Conservation (phyloP, 179 eudicot species). For the Silene noctiflora region DNA sequence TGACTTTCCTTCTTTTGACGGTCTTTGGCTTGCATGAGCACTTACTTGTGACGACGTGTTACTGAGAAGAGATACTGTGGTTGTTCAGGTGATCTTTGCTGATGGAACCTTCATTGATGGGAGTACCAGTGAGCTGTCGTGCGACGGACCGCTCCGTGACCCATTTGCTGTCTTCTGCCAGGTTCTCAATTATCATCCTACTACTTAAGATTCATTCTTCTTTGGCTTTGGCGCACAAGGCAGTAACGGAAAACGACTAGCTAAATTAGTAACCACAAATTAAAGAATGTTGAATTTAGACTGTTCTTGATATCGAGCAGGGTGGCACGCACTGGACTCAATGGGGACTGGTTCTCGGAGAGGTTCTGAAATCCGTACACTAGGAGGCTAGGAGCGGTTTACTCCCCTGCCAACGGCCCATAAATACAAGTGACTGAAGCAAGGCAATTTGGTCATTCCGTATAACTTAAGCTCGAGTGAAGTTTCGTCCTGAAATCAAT, state of each 20-base stretch:
- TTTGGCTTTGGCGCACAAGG: no score
- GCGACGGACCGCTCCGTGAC: conserved; percentile 93
- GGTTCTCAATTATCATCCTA: conserved; percentile 39
- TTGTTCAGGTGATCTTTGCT: conserved; percentile 78
- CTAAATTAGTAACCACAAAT: no score
- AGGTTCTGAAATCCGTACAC: conserved; percentile 57
- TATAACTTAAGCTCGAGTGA: not conserved
- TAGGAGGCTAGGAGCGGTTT: conserved; percentile 6
- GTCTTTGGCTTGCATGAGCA: not conserved
- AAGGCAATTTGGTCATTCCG: no score
- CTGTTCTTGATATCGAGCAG: conserved; percentile 33
- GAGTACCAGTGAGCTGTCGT: conserved; percentile 94
- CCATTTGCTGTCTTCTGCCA: conserved; percentile 88
- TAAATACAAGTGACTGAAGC: no score
- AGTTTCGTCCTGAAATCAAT: not conserved
- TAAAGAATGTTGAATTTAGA: not conserved
- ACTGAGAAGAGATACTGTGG: conserved; percentile 6
- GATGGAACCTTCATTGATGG: conserved; percentile 96
- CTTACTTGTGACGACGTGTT: not conserved
- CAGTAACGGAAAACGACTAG: no score
- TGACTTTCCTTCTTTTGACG: not conserved
- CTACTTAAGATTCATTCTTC: not conserved
- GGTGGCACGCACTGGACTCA: conserved; percentile 99
- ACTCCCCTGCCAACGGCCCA: no score
- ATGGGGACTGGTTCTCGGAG: conserved; percentile 90